phyloP scores from a whole-genome alignment of 345 rosid genomes.

The Dovyalis caffra region DNA sequence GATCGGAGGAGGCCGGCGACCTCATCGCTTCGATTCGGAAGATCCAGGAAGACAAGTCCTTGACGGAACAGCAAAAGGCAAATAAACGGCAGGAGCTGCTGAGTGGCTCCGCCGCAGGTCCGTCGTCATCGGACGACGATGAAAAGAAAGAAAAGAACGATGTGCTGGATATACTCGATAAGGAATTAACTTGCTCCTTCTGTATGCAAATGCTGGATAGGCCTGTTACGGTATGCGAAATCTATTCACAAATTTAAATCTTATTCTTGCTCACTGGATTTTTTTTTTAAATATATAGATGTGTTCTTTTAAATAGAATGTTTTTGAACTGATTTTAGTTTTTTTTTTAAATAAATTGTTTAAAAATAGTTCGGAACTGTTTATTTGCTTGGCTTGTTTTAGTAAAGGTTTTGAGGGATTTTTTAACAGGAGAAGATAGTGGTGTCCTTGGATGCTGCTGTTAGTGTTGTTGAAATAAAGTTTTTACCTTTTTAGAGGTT shows the following conservation, averaged over 20 bases:
- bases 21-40: constrained; percentile 44
- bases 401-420: not conserved
- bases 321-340: not conserved
- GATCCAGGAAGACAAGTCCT: constrained; percentile 46
- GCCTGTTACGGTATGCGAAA: constrained; percentile 60
- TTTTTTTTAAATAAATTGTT: not conserved
- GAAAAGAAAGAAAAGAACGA: constrained; percentile 9
- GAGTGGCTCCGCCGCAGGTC: constrained; percentile 29
- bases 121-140: not conserved
- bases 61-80: constrained; percentile 59
- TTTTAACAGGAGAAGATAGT: not conserved
- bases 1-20: not conserved
- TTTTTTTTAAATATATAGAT: not conserved
- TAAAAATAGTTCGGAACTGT: not conserved
- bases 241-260: not conserved
- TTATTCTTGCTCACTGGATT: not conserved
- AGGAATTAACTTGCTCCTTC: constrained; percentile 48
- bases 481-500: not conserved
- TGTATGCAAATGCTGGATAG: constrained; percentile 63
- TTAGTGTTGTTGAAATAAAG: not conserved
- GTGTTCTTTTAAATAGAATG: not conserved
- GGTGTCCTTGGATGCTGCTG: not conserved
- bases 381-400: not conserved
- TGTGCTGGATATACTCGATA: constrained; percentile 33
- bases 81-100: constrained; percentile 50